A percentile compares a stretch with the other conserved stretches of the same genome.
These are phyloP conservation scores for Karstenula rhodostoma DNA, from an alignment of 2,329 filamentous ascomycete genomes.

Conservation along the genomic window DNA sequence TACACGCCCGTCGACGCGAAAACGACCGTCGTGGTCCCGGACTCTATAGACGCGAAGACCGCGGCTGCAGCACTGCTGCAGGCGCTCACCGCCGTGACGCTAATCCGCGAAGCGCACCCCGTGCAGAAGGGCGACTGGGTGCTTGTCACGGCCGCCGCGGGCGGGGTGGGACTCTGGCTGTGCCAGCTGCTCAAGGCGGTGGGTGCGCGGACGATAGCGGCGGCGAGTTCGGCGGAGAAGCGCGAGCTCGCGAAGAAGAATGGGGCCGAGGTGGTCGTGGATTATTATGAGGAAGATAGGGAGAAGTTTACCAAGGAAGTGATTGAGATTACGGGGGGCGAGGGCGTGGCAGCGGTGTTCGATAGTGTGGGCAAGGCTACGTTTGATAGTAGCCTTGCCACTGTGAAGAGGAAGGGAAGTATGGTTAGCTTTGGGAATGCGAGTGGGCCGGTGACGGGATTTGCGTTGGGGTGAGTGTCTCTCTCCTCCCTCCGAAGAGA, in stretches of 20 bases:
- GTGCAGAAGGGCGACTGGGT: slow-evolving; percentile 82
- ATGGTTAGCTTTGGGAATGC: slow-evolving; percentile 85
- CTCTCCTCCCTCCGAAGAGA: background rate
- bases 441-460: slow-evolving; percentile 77
- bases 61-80: slow-evolving; percentile 78
- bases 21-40: slow-evolving; percentile 70
- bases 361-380: slow-evolving; percentile 87
- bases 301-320: slow-evolving; percentile 58
- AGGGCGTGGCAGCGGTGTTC: slow-evolving; percentile 80
- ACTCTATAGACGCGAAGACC: slow-evolving; percentile 65
- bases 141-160: slow-evolving; percentile 85
- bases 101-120: slow-evolving; percentile 75
- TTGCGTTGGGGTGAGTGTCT: slow-evolving; percentile 64
- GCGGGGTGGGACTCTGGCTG: slow-evolving; percentile 75
- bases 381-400: slow-evolving; percentile 79
- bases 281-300: slow-evolving; percentile 67
- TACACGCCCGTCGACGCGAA: slow-evolving; percentile 64
- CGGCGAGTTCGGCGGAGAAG: slow-evolving; percentile 78
- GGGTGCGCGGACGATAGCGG: slow-evolving; percentile 81
- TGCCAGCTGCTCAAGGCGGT: slow-evolving; percentile 76
- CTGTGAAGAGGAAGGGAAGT: slow-evolving; percentile 78
- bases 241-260: slow-evolving; percentile 71
- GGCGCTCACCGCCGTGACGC: slow-evolving; percentile 81
- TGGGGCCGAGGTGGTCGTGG: slow-evolving; percentile 76
- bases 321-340: slow-evolving; percentile 72